A percentile compares a stretch with the other conserved stretches of the same genome.
These are phyloP conservation scores for Fusarium sp. DNA, from an alignment of 2,329 filamentous ascomycete species.

Conservation along the genomic window DNA sequence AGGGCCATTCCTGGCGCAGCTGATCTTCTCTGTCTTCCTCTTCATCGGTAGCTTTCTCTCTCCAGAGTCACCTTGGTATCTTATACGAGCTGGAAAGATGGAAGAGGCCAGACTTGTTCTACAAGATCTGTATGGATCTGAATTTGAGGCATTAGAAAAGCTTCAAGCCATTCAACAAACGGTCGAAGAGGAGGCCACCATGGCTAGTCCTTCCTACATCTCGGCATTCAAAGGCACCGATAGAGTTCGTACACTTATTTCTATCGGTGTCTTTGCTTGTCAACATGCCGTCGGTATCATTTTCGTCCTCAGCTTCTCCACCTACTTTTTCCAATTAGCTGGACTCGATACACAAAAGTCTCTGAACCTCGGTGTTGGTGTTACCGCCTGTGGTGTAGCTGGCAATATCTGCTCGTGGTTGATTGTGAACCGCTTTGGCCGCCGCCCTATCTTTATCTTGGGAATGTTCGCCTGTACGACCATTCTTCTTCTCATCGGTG, in stretches of 20 bases:
- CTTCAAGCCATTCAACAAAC: slow-evolving; percentile 46
- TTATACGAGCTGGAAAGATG: slow-evolving; percentile 46
- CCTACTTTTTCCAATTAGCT: slow-evolving; percentile 52
- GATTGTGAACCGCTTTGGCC: slow-evolving; percentile 51
- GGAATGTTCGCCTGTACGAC: slow-evolving; percentile 43
- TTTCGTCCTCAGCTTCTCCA: slow-evolving; percentile 55
- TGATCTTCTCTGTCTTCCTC: slow-evolving; percentile 49
- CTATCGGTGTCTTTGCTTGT: slow-evolving; percentile 51
- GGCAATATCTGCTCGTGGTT: slow-evolving; percentile 53
- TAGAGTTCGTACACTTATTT: slow-evolving; percentile 51
- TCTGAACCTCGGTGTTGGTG: slow-evolving; percentile 52
- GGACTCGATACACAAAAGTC: slow-evolving; percentile 48
- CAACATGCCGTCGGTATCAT: slow-evolving; percentile 57
- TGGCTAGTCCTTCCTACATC: slow-evolving; percentile 42
- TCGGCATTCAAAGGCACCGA: slow-evolving; percentile 58
- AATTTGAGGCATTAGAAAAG: slow-evolving; percentile 47
- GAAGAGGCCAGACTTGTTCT: slow-evolving; percentile 47
- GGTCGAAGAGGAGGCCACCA: slow-evolving; percentile 44
- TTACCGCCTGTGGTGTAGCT: slow-evolving; percentile 54
- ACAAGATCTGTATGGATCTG: slow-evolving; percentile 45
- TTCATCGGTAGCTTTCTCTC: slow-evolving; percentile 47
- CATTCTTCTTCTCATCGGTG: background rate
- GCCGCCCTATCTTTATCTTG: slow-evolving; percentile 48
- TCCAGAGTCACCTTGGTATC: slow-evolving; percentile 55
- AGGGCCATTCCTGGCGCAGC: slow-evolving; percentile 52